Conservation (phyloP, 2,329 filamentous ascomycete genomes). For the Elsinoe australis region DNA sequence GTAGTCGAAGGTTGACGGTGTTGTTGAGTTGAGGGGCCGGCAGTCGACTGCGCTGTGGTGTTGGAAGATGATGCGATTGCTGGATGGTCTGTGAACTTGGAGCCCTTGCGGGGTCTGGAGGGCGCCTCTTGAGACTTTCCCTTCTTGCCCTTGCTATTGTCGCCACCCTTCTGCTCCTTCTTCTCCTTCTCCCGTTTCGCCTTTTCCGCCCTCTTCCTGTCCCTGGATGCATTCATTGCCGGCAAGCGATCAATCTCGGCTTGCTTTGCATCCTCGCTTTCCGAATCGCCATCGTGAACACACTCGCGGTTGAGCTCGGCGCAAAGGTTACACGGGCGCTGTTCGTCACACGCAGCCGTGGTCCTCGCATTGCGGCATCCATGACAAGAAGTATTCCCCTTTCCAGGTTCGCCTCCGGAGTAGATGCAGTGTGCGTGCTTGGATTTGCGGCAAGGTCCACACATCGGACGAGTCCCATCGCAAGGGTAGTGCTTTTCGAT, state of each 20-base stretch:
- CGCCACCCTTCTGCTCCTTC: not conserved
- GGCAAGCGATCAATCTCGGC: not conserved
- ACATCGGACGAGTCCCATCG: too few species aligned
- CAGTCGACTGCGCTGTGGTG: too few species aligned
- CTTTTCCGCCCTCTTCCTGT: not conserved
- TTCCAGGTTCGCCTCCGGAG: not conserved
- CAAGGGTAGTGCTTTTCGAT: not conserved
- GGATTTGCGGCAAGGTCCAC: not conserved
- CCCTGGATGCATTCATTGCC: not conserved
- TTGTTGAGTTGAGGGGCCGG: too few species aligned
- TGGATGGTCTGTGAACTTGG: too few species aligned
- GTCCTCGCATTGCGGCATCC: not conserved
- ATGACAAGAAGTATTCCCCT: not conserved
- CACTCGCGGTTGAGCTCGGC: not conserved
- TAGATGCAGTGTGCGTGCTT: not conserved
- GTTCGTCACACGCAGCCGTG: not conserved
- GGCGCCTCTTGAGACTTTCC: too few species aligned
- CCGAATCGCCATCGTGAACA: not conserved
- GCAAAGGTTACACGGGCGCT: not conserved
- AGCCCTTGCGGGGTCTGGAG: too few species aligned
- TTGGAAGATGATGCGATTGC: too few species aligned
- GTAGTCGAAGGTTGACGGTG: too few species aligned
- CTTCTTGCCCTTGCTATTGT: conserved; percentile 5
- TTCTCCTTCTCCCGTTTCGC: not conserved
- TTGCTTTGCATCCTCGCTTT: not conserved